Evolutionary conservation across 1,284 basidiomycete genomes (phyloP), one percentile per base, ranked within the genome.

Genomic region (Trichosporon sp.): DNA sequence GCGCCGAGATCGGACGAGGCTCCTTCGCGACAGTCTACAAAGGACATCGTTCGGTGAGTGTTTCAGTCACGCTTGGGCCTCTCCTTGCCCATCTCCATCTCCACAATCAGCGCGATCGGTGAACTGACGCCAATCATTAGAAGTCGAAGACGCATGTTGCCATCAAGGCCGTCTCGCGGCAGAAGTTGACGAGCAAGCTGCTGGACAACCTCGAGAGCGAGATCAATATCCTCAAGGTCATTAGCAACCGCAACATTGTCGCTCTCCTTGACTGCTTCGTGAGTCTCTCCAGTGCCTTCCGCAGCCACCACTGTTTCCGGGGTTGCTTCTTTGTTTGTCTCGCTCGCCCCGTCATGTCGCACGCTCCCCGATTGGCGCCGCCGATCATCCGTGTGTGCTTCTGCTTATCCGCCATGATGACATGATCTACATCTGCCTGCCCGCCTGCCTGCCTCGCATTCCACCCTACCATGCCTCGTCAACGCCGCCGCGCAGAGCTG

Each of bases 21-120:
- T 94, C 91, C 76, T 99, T 99, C 80, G 95, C 95, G 31, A 95
- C 90, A 1, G 95, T 99, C 37, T 95, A 93, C 81, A 90, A 90
- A 70, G 96, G 93, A 23, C 91, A 92, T 80, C 88, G 93, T 75
- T 87, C 89, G 79, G 93, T 92, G 72, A 69, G 88, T 83, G 32
- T 23, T 19, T 37, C 36, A 19, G 46, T 21, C 31, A 11, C 54
- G 11, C 52, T 49, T 19, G 21, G 14, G 13, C 31, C 37, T 13
- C 52, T n/a, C n/a, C 16, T n/a, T n/a, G n/a, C n/a, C n/a, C n/a
- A n/a, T n/a, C n/a, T n/a, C n/a, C 25, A 16, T 54, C 21, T 27
- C 13, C 33, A 40, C 10, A 10, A 37, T 32, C n/a, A 19, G 6
- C 21, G 13, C 10, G 29, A 37, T 23, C n/a, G 7, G 23, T 10